Percentiles rank a stretch among this genome's conserved stretches.
Conservation (phyloP, 2,329 filamentous ascomycete genomes). For the Elsinoe perseae region DNA sequence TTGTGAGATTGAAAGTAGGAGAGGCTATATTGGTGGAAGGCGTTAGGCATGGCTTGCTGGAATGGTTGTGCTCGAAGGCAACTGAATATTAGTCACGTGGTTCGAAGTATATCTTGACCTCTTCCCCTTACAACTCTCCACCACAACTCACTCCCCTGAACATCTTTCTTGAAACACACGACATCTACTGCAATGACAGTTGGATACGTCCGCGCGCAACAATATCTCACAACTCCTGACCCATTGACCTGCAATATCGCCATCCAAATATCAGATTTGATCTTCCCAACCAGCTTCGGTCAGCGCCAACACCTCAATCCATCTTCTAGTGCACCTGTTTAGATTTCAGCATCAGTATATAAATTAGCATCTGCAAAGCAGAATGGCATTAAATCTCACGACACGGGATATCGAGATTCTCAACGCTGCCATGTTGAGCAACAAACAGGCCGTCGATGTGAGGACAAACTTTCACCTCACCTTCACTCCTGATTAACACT, state of each 20-base stretch:
- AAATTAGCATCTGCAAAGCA: background rate
- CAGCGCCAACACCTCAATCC: no score
- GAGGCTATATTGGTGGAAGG: no score
- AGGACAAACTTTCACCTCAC: background rate
- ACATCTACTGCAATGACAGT: no score
- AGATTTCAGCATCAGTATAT: no score
- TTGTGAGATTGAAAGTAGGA: no score
- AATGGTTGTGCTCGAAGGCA: background rate
- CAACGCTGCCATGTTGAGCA: background rate
- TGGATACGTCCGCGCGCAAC: no score
- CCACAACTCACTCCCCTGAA: background rate
- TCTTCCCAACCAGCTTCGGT: no score
- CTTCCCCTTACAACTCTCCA: background rate
- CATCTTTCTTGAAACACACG: no score
- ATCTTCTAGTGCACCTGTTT: no score
- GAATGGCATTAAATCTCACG: background rate
- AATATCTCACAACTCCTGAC: no score
- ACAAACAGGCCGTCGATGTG: background rate
- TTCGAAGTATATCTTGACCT: background rate
- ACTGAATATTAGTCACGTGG: background rate
- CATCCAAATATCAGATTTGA: no score
- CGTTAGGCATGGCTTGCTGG: background rate
- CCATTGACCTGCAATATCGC: no score
- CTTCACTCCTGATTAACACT: background rate
- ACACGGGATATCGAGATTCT: slow-evolving; percentile 3